These are phyloP conservation scores for Henckelia pumila DNA, from an alignment of 257 asterid species.

Conservation along the genomic window DNA sequence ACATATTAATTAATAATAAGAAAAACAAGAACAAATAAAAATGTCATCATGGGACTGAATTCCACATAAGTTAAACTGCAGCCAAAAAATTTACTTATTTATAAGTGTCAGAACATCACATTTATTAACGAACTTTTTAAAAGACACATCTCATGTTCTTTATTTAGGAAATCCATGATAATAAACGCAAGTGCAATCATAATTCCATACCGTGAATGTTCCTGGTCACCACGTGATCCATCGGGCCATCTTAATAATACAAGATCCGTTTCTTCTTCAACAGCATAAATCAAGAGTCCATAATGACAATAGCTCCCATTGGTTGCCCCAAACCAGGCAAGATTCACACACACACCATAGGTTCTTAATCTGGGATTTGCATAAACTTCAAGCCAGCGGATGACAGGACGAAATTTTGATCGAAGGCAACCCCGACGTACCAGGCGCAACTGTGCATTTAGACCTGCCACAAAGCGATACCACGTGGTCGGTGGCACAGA, in stretches of 20 bases:
- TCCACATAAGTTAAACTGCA: too few relatives aligned
- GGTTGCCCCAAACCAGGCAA: constrained; percentile 83
- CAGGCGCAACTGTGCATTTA: constrained; percentile 92
- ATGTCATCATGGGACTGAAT: background rate
- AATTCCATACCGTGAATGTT: constrained; percentile 53
- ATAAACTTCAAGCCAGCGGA: constrained; percentile 77
- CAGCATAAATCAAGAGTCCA: constrained; percentile 71
- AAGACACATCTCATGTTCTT: background rate
- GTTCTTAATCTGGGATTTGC: constrained; percentile 81
- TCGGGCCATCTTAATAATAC: constrained; percentile 44
- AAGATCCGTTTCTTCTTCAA: constrained; percentile 50
- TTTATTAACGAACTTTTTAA: constrained; percentile 1
- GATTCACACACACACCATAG: constrained; percentile 67
- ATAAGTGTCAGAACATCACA: background rate
- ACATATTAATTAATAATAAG: too few relatives aligned
- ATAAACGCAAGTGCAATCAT: background rate
- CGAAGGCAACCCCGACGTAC: constrained; percentile 85
- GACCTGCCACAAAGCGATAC: constrained; percentile 98
- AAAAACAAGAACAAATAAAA: too few relatives aligned
- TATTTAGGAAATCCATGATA: background rate
- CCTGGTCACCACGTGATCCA: constrained; percentile 48
- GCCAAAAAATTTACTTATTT: background rate
- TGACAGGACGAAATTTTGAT: constrained; percentile 66
- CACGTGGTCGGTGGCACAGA: constrained; percentile 90
- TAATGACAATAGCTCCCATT: constrained; percentile 67